Conservation (phyloP, 768 basidiomycete genomes). For the Pleurotus djamor region DNA sequence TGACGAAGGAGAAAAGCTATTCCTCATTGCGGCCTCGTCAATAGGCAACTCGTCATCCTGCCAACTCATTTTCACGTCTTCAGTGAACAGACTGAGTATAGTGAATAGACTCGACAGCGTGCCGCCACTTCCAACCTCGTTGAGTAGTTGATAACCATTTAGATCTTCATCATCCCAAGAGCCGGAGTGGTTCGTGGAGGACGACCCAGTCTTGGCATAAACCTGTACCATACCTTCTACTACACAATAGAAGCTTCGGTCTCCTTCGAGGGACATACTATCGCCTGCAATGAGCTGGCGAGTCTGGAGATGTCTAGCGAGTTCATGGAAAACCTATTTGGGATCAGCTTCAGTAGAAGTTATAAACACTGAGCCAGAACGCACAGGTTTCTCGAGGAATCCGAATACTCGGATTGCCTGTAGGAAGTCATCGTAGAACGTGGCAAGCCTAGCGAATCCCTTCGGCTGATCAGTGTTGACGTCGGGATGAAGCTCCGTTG, state of each 20-base stretch:
- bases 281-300: slow-evolving; percentile 95
- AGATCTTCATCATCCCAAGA: slow-evolving; percentile 83
- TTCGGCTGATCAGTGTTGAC: slow-evolving; percentile 75
- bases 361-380: slow-evolving; percentile 16
- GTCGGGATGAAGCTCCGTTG: slow-evolving; percentile 88
- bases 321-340: slow-evolving; percentile 88
- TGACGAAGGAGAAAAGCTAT: slow-evolving; percentile 6
- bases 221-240: slow-evolving; percentile 98
- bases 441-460: slow-evolving; percentile 71
- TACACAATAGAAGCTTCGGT: slow-evolving; percentile 97
- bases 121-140: slow-evolving; percentile 94
- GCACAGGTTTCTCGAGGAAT: slow-evolving; percentile 92
- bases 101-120: slow-evolving; percentile 96
- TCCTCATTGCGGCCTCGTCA: slow-evolving; percentile 11
- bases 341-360: neutral
- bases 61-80: slow-evolving; percentile 91
- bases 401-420: slow-evolving; percentile 97
- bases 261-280: slow-evolving; percentile 84
- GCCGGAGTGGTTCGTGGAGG: slow-evolving; percentile 42
- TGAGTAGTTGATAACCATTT: slow-evolving; percentile 95
- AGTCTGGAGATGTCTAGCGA: slow-evolving; percentile 94
- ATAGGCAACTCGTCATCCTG: slow-evolving; percentile 55
- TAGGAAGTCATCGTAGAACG: slow-evolving; percentile 96
- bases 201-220: slow-evolving; percentile 69
- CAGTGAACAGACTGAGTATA: slow-evolving; percentile 95